Percentiles rank a stretch among this genome's conserved stretches.
phyloP scores from a whole-genome alignment of 2,329 filamentous ascomycete species.

The Arthrinium puccinioides region DNA sequence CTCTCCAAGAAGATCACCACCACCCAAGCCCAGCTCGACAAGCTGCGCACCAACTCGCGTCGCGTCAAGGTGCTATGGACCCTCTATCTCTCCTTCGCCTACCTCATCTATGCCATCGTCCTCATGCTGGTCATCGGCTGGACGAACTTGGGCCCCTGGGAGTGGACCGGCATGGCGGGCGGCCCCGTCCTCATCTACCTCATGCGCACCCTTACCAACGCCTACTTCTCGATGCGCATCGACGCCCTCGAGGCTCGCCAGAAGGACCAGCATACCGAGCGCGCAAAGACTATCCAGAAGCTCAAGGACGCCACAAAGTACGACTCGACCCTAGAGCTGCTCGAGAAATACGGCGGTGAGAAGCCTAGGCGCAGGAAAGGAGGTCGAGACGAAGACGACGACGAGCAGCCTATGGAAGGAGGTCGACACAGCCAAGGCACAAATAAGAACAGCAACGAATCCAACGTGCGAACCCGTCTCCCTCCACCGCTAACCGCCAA shows the following conservation, averaged over 20 bases:
- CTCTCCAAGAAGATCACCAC: slow-evolving; percentile 77
- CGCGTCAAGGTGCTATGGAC: slow-evolving; percentile 82
- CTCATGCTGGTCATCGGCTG: slow-evolving; percentile 79
- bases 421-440: slow-evolving; percentile 11
- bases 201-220: slow-evolving; percentile 57
- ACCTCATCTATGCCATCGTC: slow-evolving; percentile 79
- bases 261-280: slow-evolving; percentile 69
- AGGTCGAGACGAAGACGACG: slow-evolving; percentile 12
- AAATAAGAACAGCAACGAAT: slow-evolving; percentile 17
- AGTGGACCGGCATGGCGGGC: slow-evolving; percentile 72
- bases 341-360: slow-evolving; percentile 82
- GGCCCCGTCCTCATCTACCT: slow-evolving; percentile 78
- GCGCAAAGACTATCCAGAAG: slow-evolving; percentile 83
- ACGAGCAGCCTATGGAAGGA: slow-evolving; percentile 9
- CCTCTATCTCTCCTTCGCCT: slow-evolving; percentile 83
- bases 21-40: slow-evolving; percentile 67
- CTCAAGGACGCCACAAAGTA: slow-evolving; percentile 94
- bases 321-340: slow-evolving; percentile 83
- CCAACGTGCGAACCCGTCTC: slow-evolving; percentile 34
- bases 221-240: slow-evolving; percentile 77
- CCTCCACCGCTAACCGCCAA: slow-evolving; percentile 58
- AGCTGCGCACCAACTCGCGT: slow-evolving; percentile 62
- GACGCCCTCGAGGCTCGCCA: slow-evolving; percentile 61
- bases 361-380: slow-evolving; percentile 19
- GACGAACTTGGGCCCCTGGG: slow-evolving; percentile 65